A percentile compares a stretch with the other conserved stretches of the same genome.
Conservation (phyloP, 257 asterid genomes). For the Ehretia macrophylla region DNA sequence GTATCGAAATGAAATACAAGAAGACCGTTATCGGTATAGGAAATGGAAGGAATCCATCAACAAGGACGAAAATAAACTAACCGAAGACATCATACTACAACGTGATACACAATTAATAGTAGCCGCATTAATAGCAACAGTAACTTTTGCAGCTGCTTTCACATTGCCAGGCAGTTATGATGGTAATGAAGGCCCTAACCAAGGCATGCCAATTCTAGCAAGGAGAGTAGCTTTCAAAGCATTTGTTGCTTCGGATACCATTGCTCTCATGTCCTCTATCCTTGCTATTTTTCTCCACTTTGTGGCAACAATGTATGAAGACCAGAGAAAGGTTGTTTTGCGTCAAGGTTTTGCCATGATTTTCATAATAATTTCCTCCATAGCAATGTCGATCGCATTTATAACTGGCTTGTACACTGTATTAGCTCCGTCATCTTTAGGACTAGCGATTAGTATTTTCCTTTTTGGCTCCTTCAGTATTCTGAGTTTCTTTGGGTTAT, state of each 20-base stretch:
- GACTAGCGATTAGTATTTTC: not conserved
- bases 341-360: not conserved
- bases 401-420: not conserved
- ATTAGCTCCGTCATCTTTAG: not conserved
- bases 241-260: not conserved
- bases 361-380: not conserved
- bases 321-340: not conserved
- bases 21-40: not conserved
- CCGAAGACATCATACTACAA: not conserved
- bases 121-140: slow-evolving; percentile 7
- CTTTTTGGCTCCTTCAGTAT: not conserved
- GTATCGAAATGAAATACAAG: not conserved
- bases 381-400: not conserved
- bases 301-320: not conserved
- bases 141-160: slow-evolving; percentile 15
- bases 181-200: not conserved
- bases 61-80: not conserved
- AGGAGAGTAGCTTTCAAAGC: not conserved
- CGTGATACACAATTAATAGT: not conserved
- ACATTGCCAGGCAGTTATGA: slow-evolving; percentile 11
- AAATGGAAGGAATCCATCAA: no score
- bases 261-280: slow-evolving; percentile 1
- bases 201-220: slow-evolving; percentile 9
- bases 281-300: not conserved
- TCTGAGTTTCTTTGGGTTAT: not conserved